Evolutionary conservation across 805 yeast genomes (phyloP).

Genomic region (Naumovozyma baii): DNA sequence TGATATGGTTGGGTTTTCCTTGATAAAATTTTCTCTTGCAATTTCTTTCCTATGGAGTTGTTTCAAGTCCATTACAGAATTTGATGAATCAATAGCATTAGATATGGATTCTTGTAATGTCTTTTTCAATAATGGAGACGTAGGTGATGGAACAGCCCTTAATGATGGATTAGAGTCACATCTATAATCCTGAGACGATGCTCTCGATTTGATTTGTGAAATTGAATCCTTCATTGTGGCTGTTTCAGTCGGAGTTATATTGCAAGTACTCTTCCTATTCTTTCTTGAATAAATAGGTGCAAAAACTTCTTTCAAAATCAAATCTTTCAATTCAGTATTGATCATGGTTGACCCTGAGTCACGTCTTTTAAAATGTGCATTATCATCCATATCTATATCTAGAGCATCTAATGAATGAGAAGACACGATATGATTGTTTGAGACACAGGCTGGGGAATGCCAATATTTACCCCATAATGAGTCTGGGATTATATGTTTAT

Average conservation of each 20-base stretch:
- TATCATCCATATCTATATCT: not conserved
- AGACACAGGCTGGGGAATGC: conserved; percentile 29
- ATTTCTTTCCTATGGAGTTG: conserved; percentile 24
- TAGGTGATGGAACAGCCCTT: conserved; percentile 6
- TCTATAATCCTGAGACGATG: conserved; percentile 9
- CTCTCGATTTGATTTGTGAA: conserved; percentile 9
- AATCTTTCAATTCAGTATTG: conserved; percentile 60
- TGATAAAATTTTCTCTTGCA: conserved; percentile 15
- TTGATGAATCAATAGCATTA: conserved; percentile 21
- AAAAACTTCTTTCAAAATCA: conserved; percentile 65
- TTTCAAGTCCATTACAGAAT: conserved; percentile 26
- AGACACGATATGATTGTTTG: conserved; percentile 19
- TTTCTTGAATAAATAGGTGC: conserved; percentile 18
- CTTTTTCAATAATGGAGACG: conserved; percentile 18
- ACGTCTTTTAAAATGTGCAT: conserved; percentile 3
- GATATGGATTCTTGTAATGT: conserved; percentile 19
- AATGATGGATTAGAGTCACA: conserved; percentile 17
- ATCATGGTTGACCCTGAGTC: conserved; percentile 47
- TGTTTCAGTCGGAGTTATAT: not conserved
- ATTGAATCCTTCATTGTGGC: conserved; percentile 6
- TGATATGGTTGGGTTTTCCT: not conserved
- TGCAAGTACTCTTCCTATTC: conserved; percentile 1
- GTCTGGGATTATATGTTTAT: conserved; percentile 83
- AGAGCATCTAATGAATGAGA: not conserved
- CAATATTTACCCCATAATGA: conserved; percentile 61